These are phyloP conservation scores for Hibiscus mutabilis DNA, from an alignment of 345 rosid genomes.

Conservation along the genomic window DNA sequence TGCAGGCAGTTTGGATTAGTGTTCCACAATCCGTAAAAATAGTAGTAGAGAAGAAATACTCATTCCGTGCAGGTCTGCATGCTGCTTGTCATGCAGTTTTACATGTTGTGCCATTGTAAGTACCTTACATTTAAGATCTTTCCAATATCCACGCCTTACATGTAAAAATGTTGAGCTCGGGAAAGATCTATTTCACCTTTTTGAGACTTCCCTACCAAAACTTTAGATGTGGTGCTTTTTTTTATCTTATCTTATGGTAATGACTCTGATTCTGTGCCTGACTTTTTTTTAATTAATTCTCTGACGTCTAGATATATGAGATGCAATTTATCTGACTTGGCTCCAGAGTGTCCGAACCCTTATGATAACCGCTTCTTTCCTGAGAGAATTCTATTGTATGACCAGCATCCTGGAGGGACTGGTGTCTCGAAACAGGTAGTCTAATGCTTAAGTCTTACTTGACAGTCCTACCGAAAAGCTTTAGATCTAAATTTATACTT, in stretches of 20 bases:
- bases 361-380: constrained; percentile 49
- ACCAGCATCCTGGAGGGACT: constrained; percentile 89
- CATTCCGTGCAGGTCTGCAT: constrained; percentile 72
- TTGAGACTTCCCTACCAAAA: background rate
- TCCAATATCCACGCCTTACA: background rate
- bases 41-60: constrained; percentile 33
- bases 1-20: constrained; percentile 89
- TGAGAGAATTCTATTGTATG: constrained; percentile 75
- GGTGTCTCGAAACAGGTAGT: constrained; percentile 75
- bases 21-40: constrained; percentile 53
- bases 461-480: background rate
- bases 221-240: background rate
- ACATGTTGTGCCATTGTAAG: constrained; percentile 74
- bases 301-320: constrained; percentile 43
- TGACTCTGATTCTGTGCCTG: background rate
- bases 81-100: constrained; percentile 93
- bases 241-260: background rate
- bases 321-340: constrained; percentile 83
- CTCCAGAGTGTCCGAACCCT: constrained; percentile 84
- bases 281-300: constrained; percentile 7
- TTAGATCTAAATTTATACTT: background rate
- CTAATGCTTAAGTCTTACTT: background rate
- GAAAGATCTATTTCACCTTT: background rate
- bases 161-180: background rate
- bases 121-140: constrained; percentile 1